Conservation (phyloP, 495 filamentous ascomycete genomes). For the Bombardia bombarda region DNA sequence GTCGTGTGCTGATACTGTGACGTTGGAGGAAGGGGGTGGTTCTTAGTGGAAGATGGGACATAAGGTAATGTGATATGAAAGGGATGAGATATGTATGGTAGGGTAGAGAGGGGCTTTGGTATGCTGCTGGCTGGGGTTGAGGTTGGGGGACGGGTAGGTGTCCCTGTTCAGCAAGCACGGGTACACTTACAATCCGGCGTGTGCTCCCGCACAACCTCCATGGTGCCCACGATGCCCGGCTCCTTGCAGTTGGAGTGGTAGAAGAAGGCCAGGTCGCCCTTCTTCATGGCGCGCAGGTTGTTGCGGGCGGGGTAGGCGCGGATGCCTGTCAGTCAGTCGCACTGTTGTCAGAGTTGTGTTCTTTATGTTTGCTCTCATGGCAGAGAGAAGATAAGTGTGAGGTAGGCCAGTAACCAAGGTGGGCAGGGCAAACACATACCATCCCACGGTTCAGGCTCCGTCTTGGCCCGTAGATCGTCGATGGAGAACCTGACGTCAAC, state of each 20-base stretch:
- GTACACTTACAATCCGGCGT: constrained; percentile 69
- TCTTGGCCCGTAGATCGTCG: constrained; percentile 68
- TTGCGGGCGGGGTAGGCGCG: constrained; percentile 59
- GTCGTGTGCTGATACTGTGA: constrained; percentile 76
- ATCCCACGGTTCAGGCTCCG: constrained; percentile 80
- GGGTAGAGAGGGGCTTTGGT: no score
- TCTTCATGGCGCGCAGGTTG: constrained; percentile 82
- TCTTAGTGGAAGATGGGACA: no score
- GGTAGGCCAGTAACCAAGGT: no score
- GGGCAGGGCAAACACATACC: constrained; percentile 37
- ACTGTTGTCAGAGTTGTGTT: constrained; percentile 11
- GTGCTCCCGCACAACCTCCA: constrained; percentile 84
- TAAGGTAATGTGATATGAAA: no score
- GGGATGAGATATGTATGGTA: no score
- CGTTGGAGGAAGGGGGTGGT: no score
- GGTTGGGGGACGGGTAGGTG: no score
- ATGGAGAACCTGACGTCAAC: constrained; percentile 90
- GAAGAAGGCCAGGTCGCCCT: constrained; percentile 90
- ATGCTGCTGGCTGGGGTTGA: no score
- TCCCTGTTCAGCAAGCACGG: no score
- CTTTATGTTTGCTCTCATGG: no score
- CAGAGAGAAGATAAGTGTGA: no score
- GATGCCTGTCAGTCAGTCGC: constrained; percentile 39
- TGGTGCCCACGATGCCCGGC: constrained; percentile 84
- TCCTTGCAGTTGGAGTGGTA: constrained; percentile 95